Evolutionary conservation across 805 yeast species (phyloP), one percentile per base, ranked within the genome.

Genomic region (Schwanniomyces pseudopolymorphus): DNA sequence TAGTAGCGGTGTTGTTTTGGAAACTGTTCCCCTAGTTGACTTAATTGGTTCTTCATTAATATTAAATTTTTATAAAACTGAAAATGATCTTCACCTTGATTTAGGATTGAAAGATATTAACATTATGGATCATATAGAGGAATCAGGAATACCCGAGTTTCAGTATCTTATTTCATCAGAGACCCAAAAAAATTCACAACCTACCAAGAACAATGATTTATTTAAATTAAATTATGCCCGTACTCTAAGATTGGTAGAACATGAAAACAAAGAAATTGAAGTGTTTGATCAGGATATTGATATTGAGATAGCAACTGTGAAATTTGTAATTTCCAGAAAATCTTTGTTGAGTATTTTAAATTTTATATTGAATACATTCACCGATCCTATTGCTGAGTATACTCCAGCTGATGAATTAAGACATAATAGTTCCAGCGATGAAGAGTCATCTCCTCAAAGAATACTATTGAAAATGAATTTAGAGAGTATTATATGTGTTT

Each of bases 351-450:
- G 95, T 1, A 69, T 94, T 11, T 66, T 92, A 52, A 92, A 90
- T 61, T 94, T 85, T 61, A 74, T 87, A 1, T 70, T 91, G 57
- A 87, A 89, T 39, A 94, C 98, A 0, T 94, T 94, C 61, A 86
- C 97, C 0, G 85, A 85, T 63, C 96, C 96, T 0, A 77, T 81
- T 50, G 84, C 86, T 0, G 80, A 79, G 5, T 65, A 80, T 37
- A 69, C 82, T 1, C 87, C 89, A 0, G 85, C 90, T 0, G 91
- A 85, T 67, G 81, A 74, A 25, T 70, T 86, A 48, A 80, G 84
- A 45, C 91, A 86, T 55, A 85, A 85, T 55, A 78, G 78, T 51
- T 80, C 74, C n/a, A 68, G 75, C 31, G 79, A 78, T 49, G 70
- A 66, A 20, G 81, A 76, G 10, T 73, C 76, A 13, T 77, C 90